A percentile compares a stretch with the other conserved stretches of the same genome.
These are phyloP conservation scores for Styphnolobium japonicum DNA, from an alignment of 306 rosid species.

Conservation along the genomic window DNA sequence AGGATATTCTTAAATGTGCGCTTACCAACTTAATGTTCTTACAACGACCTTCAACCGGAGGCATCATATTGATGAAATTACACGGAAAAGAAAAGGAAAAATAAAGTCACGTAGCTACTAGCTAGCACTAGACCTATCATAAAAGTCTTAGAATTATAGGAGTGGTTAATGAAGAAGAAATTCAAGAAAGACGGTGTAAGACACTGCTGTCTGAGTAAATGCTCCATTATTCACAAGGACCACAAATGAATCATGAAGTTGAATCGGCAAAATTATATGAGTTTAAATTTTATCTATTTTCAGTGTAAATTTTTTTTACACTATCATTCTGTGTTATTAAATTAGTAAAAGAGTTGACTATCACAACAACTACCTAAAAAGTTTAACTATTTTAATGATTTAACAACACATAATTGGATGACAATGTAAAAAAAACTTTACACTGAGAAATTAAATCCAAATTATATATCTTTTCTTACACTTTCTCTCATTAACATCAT, in stretches of 20 bases:
- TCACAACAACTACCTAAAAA: no score
- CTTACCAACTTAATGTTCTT: background rate
- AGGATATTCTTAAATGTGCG: background rate
- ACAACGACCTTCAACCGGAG: background rate
- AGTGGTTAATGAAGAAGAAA: conserved; percentile 10
- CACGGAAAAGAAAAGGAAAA: background rate
- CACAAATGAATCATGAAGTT: conserved; percentile 17
- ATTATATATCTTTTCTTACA: no score
- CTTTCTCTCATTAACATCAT: background rate
- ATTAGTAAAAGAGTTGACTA: no score
- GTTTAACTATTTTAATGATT: no score
- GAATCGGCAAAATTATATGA: background rate
- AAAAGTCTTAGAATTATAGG: background rate
- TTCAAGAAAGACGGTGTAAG: background rate
- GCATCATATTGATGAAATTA: background rate
- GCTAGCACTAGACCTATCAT: conserved; percentile 17
- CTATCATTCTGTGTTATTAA: no score
- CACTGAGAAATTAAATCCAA: no score
- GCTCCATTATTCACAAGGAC: conserved; percentile 33
- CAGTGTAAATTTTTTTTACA: no score
- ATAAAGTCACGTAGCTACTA: background rate
- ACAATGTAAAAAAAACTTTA: no score
- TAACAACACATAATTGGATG: no score
- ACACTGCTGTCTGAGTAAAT: background rate
- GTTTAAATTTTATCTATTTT: no score